Evolutionary conservation across 2,329 filamentous ascomycete species (phyloP).

Genomic region (Rachicladosporium sp.): DNA sequence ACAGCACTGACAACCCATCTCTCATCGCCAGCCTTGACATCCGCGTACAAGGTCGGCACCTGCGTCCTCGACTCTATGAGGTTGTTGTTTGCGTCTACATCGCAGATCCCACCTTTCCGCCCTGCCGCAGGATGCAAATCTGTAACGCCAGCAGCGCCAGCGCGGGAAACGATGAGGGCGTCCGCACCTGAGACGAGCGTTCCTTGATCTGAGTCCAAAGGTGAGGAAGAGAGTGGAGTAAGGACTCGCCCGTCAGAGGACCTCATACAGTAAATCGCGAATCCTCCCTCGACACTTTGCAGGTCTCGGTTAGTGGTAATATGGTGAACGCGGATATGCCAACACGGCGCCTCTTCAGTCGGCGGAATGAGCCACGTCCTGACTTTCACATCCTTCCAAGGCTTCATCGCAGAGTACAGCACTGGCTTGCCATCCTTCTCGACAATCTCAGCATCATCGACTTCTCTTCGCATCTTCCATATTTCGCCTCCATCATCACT

Average conservation of each 20-base stretch:
- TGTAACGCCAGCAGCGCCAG: constrained; percentile 6
- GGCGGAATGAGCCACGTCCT: constrained; percentile 55
- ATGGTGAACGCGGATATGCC: constrained; percentile 56
- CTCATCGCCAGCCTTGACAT: constrained; percentile 44
- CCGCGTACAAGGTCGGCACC: constrained; percentile 56
- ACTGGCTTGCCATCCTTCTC: constrained; percentile 43
- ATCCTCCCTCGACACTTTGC: constrained; percentile 62
- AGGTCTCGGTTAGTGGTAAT: constrained; percentile 49
- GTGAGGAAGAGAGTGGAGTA: too few species aligned
- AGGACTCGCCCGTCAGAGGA: too few species aligned
- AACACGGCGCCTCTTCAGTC: constrained; percentile 45
- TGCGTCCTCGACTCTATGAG: constrained; percentile 59
- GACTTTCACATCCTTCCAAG: constrained; percentile 56
- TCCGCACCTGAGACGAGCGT: constrained; percentile 27
- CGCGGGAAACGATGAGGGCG: constrained; percentile 35
- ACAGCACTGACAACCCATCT: constrained; percentile 60
- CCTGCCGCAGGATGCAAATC: too few species aligned
- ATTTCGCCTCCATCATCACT: constrained; percentile 67
- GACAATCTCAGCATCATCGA: constrained; percentile 52
- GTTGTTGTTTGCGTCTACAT: constrained; percentile 70
- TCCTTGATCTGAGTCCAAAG: too few species aligned
- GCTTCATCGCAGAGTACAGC: constrained; percentile 57
- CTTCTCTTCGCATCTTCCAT: constrained; percentile 63
- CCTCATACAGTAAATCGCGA: constrained; percentile 43
- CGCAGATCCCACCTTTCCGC: constrained; percentile 52